phyloP scores from a whole-genome alignment of 2,329 filamentous ascomycete species.

The Daldinia sp. region DNA sequence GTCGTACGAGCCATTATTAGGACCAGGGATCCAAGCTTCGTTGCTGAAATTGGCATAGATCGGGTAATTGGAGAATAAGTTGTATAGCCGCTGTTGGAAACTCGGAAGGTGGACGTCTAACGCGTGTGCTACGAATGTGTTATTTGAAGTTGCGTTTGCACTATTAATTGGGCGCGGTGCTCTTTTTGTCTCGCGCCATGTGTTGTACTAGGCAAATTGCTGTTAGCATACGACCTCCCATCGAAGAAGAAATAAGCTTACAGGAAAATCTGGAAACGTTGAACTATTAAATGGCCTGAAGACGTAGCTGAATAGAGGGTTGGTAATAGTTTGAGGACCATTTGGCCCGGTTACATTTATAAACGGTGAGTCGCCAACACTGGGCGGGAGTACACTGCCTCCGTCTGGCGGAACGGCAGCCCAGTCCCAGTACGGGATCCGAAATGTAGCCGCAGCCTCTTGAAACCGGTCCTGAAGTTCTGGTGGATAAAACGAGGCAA shows the following conservation, averaged over 20 bases:
- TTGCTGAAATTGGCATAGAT: slow-evolving; percentile 78
- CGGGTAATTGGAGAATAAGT: slow-evolving; percentile 74
- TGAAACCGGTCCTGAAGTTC: slow-evolving; percentile 63
- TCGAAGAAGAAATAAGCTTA: slow-evolving; percentile 55
- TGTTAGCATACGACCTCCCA: slow-evolving; percentile 18
- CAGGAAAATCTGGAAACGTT: slow-evolving; percentile 70
- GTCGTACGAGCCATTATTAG: slow-evolving; percentile 65
- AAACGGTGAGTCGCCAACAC: slow-evolving; percentile 58
- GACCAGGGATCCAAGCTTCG: slow-evolving; percentile 68
- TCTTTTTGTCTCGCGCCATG: slow-evolving; percentile 71
- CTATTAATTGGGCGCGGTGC: slow-evolving; percentile 59
- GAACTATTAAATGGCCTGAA: slow-evolving; percentile 70
- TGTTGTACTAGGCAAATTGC: slow-evolving; percentile 61
- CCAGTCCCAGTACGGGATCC: slow-evolving; percentile 73
- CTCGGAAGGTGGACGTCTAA: slow-evolving; percentile 65
- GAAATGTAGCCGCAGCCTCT: slow-evolving; percentile 63
- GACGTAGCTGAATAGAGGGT: slow-evolving; percentile 71
- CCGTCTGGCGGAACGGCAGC: slow-evolving; percentile 62
- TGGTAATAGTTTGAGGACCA: slow-evolving; percentile 67
- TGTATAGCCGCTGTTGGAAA: slow-evolving; percentile 73
- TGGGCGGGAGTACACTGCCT: slow-evolving; percentile 62
- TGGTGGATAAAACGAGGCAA: slow-evolving; percentile 55
- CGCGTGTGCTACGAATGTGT: slow-evolving; percentile 65
- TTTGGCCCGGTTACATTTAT: slow-evolving; percentile 68
- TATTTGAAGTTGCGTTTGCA: slow-evolving; percentile 66